A percentile compares a stretch with the other conserved stretches of the same genome.
Conservation (phyloP, 2,329 filamentous ascomycete species). For the Orbilia oligospora region DNA sequence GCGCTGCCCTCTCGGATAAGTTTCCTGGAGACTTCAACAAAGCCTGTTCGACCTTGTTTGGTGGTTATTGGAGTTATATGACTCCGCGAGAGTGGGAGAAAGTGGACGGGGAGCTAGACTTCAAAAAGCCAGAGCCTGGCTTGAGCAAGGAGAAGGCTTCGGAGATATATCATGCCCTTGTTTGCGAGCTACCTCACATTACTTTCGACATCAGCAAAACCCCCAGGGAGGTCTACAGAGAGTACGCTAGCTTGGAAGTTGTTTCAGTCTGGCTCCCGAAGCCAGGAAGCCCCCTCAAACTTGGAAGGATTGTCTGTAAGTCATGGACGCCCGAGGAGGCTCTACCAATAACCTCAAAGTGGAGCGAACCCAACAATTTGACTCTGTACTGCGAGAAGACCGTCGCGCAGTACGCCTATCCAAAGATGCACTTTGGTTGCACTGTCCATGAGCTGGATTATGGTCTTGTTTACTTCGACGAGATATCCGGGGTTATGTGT, state of each 20-base stretch:
- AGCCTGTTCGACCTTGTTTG: slow-evolving; percentile 79
- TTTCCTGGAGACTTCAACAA: slow-evolving; percentile 86
- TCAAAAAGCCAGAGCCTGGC: slow-evolving; percentile 63
- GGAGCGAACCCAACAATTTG: slow-evolving; percentile 65
- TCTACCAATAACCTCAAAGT: slow-evolving; percentile 45
- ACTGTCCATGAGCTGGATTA: slow-evolving; percentile 44
- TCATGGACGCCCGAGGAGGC: slow-evolving; percentile 47
- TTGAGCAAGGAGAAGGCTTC: slow-evolving; percentile 60
- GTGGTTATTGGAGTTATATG: slow-evolving; percentile 67
- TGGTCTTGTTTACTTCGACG: slow-evolving; percentile 42
- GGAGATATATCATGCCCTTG: slow-evolving; percentile 60
- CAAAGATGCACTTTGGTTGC: slow-evolving; percentile 65
- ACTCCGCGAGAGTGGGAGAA: slow-evolving; percentile 32
- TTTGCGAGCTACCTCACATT: slow-evolving; percentile 60
- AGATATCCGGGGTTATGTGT: slow-evolving; percentile 48
- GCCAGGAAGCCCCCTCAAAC: slow-evolving; percentile 40
- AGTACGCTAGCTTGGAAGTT: slow-evolving; percentile 66
- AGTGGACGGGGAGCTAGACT: slow-evolving; percentile 47
- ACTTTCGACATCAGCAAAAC: slow-evolving; percentile 62
- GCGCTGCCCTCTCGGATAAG: slow-evolving; percentile 70
- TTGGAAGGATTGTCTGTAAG: slow-evolving; percentile 44
- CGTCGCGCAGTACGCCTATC: slow-evolving; percentile 66
- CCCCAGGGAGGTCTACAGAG: slow-evolving; percentile 62
- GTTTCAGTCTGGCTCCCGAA: slow-evolving; percentile 62
- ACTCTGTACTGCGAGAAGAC: slow-evolving; percentile 69